Base-by-base conservation (phyloP, 352 stramenopile species). In the Pythium monospermum region DNA sequence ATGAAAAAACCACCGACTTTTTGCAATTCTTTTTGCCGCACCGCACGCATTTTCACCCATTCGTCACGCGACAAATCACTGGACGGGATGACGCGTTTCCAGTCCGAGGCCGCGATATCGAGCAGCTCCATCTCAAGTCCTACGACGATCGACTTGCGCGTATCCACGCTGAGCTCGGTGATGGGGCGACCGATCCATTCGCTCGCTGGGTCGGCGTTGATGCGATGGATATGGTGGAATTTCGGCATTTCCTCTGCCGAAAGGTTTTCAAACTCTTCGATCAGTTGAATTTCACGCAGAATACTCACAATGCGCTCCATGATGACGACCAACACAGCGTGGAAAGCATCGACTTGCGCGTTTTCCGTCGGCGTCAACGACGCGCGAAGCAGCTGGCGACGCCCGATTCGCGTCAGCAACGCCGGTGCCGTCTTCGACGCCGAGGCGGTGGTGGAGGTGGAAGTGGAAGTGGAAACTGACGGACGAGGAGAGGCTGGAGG, bases 71-170 rank as follows among this genome's bases (percentile, higher is more conserved):
- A 40, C 1, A 57, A 38, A 11, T 66, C 59, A 1, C 39, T 12
- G 0, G 45, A 26, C 13, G 59, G 62, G 10, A 59, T 54, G 33
- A 57, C 54, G 2, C 56, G 61, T 6, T 32, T 23, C 10, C 52
- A 45, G 3, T 69, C 42, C 2, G 66, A 68, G 15, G 48, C 75
- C 25, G 66, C 61, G 13, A 89, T 54, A 16, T 81, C 70, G 1
- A 89, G 53, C 6, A 89, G 28, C 40, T 89, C 75, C 44, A 85
- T 80, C 49, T 89, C 78, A 1, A 89, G 62, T 6, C 73, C 44
- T 2, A 83, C 58, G 3, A 85, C 69, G 37, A 85, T 83, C 7
- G 73, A 61, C 38, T 83, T 87, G 21, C 78, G 62, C 2, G 54
- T 61, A 35, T 85, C 71, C 0, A 80, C 49, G 0, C 64, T 59